Evolutionary conservation across 192 early-diverging fungal genomes (phyloP).

Genomic region (Radiomyces spectabilis): DNA sequence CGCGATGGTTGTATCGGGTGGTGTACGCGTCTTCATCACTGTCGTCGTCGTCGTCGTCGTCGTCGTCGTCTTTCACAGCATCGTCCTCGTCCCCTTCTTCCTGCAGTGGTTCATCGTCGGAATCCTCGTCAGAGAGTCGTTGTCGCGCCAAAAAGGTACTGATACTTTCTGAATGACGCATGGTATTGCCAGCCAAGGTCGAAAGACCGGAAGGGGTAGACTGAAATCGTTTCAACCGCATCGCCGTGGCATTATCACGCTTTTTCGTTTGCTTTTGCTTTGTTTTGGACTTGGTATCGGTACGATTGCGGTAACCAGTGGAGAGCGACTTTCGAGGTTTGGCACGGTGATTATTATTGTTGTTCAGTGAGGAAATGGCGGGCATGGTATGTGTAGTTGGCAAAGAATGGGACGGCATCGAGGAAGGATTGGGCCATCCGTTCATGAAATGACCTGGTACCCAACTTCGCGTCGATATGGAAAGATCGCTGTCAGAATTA

Average conservation of each 20-base stretch:
- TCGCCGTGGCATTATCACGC: neutral
- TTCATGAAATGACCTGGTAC: slow-evolving; percentile 4
- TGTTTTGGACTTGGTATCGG: too few relatives aligned
- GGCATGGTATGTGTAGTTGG: neutral
- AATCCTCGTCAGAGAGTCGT: slow-evolving; percentile 1
- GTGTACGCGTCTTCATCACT: neutral
- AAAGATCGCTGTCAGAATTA: neutral
- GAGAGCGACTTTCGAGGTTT: slow-evolving; percentile 13
- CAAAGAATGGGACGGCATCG: neutral
- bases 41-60: slow-evolving; percentile 12
- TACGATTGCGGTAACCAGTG: slow-evolving; percentile 3
- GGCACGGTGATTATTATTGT: neutral
- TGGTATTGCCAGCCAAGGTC: neutral
- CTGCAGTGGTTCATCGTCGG: neutral
- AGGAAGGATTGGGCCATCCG: neutral
- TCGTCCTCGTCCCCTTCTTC: slow-evolving; percentile 7
- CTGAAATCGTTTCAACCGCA: neutral
- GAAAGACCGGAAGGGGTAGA: slow-evolving; percentile 8
- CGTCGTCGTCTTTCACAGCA: slow-evolving; percentile 7
- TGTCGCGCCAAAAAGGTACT: slow-evolving; percentile 1
- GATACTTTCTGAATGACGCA: slow-evolving; percentile 8
- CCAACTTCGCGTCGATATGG: neutral
- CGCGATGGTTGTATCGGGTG: neutral
- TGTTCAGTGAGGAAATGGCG: neutral
- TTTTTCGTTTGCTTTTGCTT: slow-evolving; percentile 2